These are phyloP conservation scores for Chaetoceros tenuissimus DNA, from an alignment of 108 stramenopile genomes.

Conservation along the genomic window DNA sequence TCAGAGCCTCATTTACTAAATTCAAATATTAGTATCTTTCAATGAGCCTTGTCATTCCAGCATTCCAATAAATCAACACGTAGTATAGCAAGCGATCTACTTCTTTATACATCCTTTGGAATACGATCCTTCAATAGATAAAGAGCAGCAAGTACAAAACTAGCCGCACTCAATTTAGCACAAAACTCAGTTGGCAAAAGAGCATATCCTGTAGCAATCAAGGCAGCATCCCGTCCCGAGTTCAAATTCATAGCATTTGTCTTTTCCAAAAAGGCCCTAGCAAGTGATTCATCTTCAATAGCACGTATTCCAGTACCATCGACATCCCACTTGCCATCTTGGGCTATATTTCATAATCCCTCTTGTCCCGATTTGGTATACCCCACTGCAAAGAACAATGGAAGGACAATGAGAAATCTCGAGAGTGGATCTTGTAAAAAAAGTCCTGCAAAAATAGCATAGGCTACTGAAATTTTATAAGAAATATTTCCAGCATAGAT, in stretches of 20 bases:
- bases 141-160: not conserved
- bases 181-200: constrained; percentile 5
- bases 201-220: constrained; percentile 16
- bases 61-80: too few relatives aligned
- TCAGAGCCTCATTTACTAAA: too few relatives aligned
- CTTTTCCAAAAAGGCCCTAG: constrained; percentile 22
- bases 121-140: not conserved
- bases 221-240: constrained; percentile 6
- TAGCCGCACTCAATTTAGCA: not conserved
- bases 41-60: too few relatives aligned
- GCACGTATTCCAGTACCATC: constrained; percentile 13
- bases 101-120: not conserved
- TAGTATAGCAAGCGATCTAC: too few relatives aligned
- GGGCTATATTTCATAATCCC: constrained; percentile 41
- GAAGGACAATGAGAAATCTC: constrained; percentile 20
- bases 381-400: constrained; percentile 19
- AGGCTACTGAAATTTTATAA: constrained; percentile 8
- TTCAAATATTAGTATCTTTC: too few relatives aligned
- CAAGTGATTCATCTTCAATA: constrained; percentile 23
- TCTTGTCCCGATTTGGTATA: constrained; percentile 9
- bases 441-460: constrained; percentile 20
- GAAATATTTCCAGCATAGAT: constrained; percentile 4
- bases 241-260: constrained; percentile 34
- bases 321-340: constrained; percentile 28
- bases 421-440: constrained; percentile 16